Conservation (phyloP, 768 basidiomycete species). For the Amanita rimosa region DNA sequence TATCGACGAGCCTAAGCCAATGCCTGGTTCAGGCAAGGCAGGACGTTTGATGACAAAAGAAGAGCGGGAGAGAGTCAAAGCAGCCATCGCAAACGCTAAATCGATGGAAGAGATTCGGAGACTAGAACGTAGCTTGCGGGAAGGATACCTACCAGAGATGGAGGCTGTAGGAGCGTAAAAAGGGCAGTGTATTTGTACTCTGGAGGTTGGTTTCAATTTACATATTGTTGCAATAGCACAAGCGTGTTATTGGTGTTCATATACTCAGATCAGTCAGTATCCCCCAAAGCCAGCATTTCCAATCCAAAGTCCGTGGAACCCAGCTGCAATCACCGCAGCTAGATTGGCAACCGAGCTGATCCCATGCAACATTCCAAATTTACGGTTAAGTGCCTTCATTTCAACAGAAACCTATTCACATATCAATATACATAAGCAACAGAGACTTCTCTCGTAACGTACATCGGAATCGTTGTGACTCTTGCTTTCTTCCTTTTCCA, state of each 20-base stretch:
- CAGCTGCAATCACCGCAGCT: constrained; percentile 41
- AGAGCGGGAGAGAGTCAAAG: constrained; percentile 78
- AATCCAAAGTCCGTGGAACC: constrained; percentile 65
- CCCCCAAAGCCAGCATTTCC: constrained; percentile 41
- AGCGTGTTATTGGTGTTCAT: neutral
- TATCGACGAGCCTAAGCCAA: constrained; percentile 68
- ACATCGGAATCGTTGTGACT: constrained; percentile 54
- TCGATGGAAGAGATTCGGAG: constrained; percentile 83
- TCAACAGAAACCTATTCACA: constrained; percentile 42
- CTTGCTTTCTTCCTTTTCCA: constrained; percentile 70
- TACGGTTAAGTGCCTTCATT: constrained; percentile 60
- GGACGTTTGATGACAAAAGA: constrained; percentile 88
- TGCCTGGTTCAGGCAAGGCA: constrained; percentile 47
- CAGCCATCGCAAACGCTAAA: constrained; percentile 83
- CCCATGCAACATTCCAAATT: constrained; percentile 59
- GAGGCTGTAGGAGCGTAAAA: constrained; percentile 68
- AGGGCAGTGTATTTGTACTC: constrained; percentile 4
- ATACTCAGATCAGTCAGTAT: constrained; percentile 20
- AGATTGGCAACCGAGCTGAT: constrained; percentile 61
- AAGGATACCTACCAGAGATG: constrained; percentile 74
- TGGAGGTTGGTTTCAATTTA: neutral
- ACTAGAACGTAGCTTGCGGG: constrained; percentile 70
- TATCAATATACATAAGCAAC: neutral
- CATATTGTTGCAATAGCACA: neutral
- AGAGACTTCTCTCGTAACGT: constrained; percentile 13